A percentile compares a stretch with the other conserved stretches of the same genome.
Conservation (phyloP, 2,329 filamentous ascomycete genomes). For the Cladosporium sp. region DNA sequence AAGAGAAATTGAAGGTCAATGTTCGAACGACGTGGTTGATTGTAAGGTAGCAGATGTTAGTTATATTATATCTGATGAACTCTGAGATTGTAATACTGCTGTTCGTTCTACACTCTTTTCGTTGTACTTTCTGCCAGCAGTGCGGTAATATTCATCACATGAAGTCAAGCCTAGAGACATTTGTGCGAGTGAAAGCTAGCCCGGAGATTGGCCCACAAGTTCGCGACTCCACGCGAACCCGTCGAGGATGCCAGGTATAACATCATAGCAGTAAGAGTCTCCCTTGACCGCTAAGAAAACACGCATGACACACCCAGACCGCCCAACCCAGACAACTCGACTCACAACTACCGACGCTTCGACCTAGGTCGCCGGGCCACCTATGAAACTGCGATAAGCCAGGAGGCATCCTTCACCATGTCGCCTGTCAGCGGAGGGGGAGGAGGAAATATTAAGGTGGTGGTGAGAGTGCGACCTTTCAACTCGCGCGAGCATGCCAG, state of each 20-base stretch:
- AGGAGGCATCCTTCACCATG: constrained; percentile 10
- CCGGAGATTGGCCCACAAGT: background rate
- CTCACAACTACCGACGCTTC: background rate
- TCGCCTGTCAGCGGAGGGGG: constrained; percentile 45
- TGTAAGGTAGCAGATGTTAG: too few species aligned
- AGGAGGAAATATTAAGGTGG: constrained; percentile 98
- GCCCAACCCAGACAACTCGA: background rate
- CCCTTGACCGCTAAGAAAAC: background rate
- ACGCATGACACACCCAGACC: too few species aligned
- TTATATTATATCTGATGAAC: too few species aligned
- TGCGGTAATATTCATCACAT: too few species aligned
- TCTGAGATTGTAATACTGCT: too few species aligned
- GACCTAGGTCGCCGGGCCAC: background rate
- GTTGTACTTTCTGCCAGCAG: too few species aligned
- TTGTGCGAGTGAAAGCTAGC: background rate
- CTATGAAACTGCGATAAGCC: constrained; percentile 17
- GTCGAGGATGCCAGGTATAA: background rate
- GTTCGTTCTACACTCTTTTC: too few species aligned
- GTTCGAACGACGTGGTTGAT: too few species aligned
- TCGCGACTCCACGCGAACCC: background rate
- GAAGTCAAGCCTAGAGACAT: too few species aligned
- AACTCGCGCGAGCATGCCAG: constrained; percentile 82
- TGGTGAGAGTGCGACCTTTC: constrained; percentile 93
- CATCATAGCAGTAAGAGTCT: background rate
- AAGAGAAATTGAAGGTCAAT: too few species aligned